Base-by-base conservation (phyloP, 306 rosid genomes). In the Lathyrus sativus region DNA sequence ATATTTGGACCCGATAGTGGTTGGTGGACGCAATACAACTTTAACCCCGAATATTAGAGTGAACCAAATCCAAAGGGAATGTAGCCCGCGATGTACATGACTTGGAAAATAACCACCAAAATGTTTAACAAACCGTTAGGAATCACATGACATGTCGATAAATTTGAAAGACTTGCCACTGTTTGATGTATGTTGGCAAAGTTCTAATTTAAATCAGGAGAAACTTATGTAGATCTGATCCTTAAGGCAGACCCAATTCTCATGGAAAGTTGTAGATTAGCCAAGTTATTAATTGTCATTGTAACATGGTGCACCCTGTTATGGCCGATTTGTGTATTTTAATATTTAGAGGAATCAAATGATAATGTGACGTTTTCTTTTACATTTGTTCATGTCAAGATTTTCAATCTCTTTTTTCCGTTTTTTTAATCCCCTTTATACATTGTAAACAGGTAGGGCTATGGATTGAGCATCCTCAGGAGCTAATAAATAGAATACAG, bases 401-500 rank as follows among this genome's bases (percentile, higher is more conserved):
- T 61, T 63, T 62, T 58, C 11, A 49, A 4, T 69, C 24, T 12
- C 22, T 57, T n/a, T n/a, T n/a, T n/a, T 11, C 3, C 14, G 17
- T 39, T 9, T 17, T 61, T 38, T 10, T 5, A 10, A 35, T 35
- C 6, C 4, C 45, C 37, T 38, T 73, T 70, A 59, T 62, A 46
- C 59, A 46, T 77, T 78, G 41, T 43, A 73, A 75, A 74, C 87
- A 93, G 98, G 90, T 93, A 58, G 98, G 98, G 74, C 74, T 93
- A 79, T 87, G 98, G 70, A 82, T 93, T 53, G 98, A 93, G 85
- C 98, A 93, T 79, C 97, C 97, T 78, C 98, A 93, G 67, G 97
- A 88, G 74, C 79, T 86, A 71, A 80, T 93, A 79, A 86, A 93
- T 84, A 84, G 72, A 76, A 82, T 88, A 77, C 97, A 88, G 98